Evolutionary conservation across 2,329 filamentous ascomycete species (phyloP).

Genomic region (Claviceps sp.): DNA sequence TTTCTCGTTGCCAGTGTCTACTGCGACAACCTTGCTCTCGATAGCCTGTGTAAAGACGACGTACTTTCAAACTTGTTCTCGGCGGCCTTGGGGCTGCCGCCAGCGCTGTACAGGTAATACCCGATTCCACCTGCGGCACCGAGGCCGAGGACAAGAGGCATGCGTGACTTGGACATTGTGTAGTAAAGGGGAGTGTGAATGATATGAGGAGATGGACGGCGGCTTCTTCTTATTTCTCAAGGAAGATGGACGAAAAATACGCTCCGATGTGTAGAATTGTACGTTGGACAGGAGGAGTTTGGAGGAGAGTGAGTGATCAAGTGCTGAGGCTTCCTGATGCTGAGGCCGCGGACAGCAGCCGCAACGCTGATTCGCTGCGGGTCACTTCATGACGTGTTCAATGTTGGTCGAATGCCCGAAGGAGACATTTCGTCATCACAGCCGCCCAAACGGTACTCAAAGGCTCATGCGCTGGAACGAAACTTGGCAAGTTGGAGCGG

Average conservation of each 20-base stretch:
- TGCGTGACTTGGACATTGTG: constrained; percentile 33
- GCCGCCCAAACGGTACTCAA: not conserved
- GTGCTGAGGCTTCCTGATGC: not conserved
- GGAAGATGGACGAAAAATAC: too few relatives aligned
- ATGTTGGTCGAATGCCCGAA: not conserved
- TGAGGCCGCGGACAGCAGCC: not conserved
- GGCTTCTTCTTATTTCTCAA: not conserved
- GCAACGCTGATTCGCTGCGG: not conserved
- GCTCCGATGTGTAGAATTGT: too few relatives aligned
- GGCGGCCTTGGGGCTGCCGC: constrained; percentile 69
- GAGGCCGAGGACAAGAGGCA: constrained; percentile 41
- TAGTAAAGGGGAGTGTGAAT: constrained; percentile 1
- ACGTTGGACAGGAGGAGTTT: too few relatives aligned
- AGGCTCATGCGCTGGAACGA: not conserved
- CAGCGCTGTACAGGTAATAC: constrained; percentile 86
- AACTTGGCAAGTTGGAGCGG: not conserved
- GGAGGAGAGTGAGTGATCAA: too few relatives aligned
- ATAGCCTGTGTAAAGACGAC: not conserved
- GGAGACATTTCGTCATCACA: not conserved
- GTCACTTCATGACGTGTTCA: not conserved
- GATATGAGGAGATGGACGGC: not conserved
- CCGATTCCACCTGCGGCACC: constrained; percentile 55
- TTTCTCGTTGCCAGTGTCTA: not conserved
- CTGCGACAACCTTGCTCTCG: not conserved
- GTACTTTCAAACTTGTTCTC: constrained; percentile 75